Evolutionary conservation across 176 grass and related monocot species (phyloP).

Genomic region (Oryza australiensis): DNA sequence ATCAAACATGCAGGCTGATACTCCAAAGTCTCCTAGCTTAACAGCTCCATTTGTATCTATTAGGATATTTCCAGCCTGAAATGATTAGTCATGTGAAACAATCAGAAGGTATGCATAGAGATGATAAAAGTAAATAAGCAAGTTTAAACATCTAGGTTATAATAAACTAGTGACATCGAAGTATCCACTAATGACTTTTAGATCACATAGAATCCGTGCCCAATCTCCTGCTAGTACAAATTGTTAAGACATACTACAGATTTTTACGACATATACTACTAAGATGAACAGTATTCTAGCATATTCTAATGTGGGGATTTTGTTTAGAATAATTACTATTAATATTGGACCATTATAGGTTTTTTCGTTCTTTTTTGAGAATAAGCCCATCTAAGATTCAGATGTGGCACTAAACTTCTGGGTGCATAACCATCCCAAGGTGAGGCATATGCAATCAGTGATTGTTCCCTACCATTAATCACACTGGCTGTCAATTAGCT

Average conservation of each 20-base stretch:
- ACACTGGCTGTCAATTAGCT: background rate
- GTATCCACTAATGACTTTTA: background rate
- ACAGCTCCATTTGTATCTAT: conserved; percentile 93
- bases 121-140: conserved; percentile 13
- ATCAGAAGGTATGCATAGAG: conserved; percentile 35
- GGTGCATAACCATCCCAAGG: background rate
- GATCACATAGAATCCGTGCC: background rate
- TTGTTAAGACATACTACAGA: background rate
- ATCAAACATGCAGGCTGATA: conserved; percentile 97
- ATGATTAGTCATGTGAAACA: conserved; percentile 51
- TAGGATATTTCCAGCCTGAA: conserved; percentile 98
- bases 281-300: conserved; percentile 4
- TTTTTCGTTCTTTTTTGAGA: conserved; percentile 1
- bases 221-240: background rate
- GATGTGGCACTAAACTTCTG: background rate
- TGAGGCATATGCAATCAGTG: background rate
- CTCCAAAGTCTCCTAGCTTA: conserved; percentile 94
- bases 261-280: background rate
- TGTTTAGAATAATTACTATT: background rate
- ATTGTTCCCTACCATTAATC: background rate
- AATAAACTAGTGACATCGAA: background rate
- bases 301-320: background rate
- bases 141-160: conserved; percentile 18
- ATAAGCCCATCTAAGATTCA: background rate
- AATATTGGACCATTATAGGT: background rate